Evolutionary conservation across 768 basidiomycete genomes (phyloP), one percentile per base, ranked within the genome.

Genomic region (Suillus plorans): DNA sequence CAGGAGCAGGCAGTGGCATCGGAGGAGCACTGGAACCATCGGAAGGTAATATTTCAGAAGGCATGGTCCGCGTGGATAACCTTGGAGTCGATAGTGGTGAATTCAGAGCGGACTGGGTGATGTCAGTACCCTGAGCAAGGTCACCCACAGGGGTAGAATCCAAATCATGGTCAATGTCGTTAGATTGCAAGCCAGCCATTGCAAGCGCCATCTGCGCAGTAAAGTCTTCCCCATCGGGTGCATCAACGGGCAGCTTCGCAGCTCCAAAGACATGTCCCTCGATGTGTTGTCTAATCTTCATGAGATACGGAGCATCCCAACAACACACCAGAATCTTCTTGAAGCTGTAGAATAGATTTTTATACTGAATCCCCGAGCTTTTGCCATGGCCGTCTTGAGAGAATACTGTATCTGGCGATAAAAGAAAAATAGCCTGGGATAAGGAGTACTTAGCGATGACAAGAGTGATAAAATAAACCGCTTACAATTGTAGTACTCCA

Each of bases 361-460:
- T 36, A 25, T 59, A 59, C 37, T 37, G 34, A 22, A 36, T 59
- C 57, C 57, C 57, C 2, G 14, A 59, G 22, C 41, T 59, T 41
- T 59, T 41, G 20, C 57, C 34, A 12, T 36, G 36, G 57, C 57
- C 57, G 13, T 36, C n/a, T 59, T 59, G 36, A n/a, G 57, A 59
- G 18, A 59, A 37, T 36, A 37, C 57, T 37, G 41, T 36, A 36
- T 59, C 57, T 2, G 57, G 57, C 20, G 18, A 59, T 37, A 59
- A 16, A n/a, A 59, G 57, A 59, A 59, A 59, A 12, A 59, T 36
- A 20, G 57, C 41, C 57, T 59, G 57, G 18, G 37, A 44, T 18
- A 14, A 44, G 18, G 42, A 44, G 16, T 44, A 14, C 42, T 44
- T 6, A 44, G 42, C 42, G 18, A 44, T 16, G 42, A 44, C 16